These are phyloP conservation scores for Allium cepa DNA, from an alignment of 106 monocot genomes.

Conservation along the genomic window DNA sequence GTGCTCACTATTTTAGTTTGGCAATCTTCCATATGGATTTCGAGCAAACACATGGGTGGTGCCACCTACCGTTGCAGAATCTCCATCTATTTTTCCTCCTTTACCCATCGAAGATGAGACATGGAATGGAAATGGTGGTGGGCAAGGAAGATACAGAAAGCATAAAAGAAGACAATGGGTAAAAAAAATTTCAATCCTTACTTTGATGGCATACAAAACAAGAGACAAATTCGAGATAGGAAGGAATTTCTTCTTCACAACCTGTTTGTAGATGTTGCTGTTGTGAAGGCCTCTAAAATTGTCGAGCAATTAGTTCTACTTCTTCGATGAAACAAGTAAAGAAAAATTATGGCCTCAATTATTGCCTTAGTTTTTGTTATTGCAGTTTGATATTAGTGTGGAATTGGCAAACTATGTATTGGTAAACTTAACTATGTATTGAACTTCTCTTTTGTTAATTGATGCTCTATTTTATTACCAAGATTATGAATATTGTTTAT, in stretches of 20 bases:
- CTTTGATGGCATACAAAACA: conserved; percentile 63
- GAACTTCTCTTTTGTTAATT: too few species aligned
- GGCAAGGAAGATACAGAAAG: too few species aligned
- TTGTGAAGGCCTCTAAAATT: too few species aligned
- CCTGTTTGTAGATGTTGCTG: conserved; percentile 75
- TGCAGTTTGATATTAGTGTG: too few species aligned
- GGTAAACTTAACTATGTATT: too few species aligned
- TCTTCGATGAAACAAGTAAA: too few species aligned
- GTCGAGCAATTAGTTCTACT: too few species aligned
- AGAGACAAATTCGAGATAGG: conserved; percentile 80
- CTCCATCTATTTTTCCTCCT: conserved; percentile 30
- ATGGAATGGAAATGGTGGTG: conserved; percentile 81
- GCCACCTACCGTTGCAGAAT: conserved; percentile 56
- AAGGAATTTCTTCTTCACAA: conserved; percentile 85
- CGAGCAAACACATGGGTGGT: conserved; percentile 95
- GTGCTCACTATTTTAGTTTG: conserved; percentile 91
- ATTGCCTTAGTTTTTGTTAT: too few species aligned
- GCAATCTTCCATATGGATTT: conserved; percentile 91
- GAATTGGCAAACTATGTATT: too few species aligned
- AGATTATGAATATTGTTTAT: too few species aligned
- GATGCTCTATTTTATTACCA: too few species aligned
- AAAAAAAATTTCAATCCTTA: conserved; percentile 57
- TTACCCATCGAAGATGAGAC: conserved; percentile 75
- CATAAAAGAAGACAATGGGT: conserved; percentile 63
- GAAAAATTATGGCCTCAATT: too few species aligned